Base-by-base conservation (phyloP, 2,329 filamentous ascomycete genomes). In the Nemania sp. region DNA sequence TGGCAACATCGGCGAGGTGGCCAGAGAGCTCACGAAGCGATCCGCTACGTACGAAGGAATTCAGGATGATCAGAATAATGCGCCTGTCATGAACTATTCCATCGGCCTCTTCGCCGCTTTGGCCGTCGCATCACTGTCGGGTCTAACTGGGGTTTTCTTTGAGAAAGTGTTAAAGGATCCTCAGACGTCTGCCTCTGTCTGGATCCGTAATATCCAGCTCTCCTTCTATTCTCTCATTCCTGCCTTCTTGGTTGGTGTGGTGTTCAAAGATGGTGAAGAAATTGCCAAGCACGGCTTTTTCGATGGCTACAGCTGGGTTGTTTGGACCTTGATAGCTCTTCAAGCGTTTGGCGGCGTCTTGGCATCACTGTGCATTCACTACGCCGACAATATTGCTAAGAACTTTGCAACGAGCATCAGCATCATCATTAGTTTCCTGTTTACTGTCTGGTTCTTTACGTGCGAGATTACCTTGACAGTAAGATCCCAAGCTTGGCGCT, bases 221-320 rank as follows among this genome's bases (percentile, higher is more conserved):
- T 92, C 91, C 1, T 90, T 97, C 68, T 99, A 96, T 75, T 96
- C 92, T 1, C 78, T 97, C 1, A 93, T 97, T 64, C 91, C 93
- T 0, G 89, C 92, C 1, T 78, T 97, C 0, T 84, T 97, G 52
- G 80, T 96, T 47, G 94, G 93, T 1, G 87, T 97, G 5, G 74
- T 95, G 2, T 89, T 90, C 74, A 89, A 91, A 60, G 94, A 99
- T 62, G 94, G 93, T 22, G 83, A 86, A 56, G 86, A 89, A 34
- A 91, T 99, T 60, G 81, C 86, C 22, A 84, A 88, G 70, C 85
- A 90, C 58, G 94, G 94, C 11, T 96, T 97, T 73, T 97, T 99
- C 64, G 88, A 89, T 52, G 94, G 94, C 2, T 99, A 97, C 74
- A 97, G 96, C 69, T 88, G 84, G 79, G 80, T 93, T 17, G 93